Base-by-base conservation (phyloP, 23 red algal genomes). In the Agarophyton chilense region DNA sequence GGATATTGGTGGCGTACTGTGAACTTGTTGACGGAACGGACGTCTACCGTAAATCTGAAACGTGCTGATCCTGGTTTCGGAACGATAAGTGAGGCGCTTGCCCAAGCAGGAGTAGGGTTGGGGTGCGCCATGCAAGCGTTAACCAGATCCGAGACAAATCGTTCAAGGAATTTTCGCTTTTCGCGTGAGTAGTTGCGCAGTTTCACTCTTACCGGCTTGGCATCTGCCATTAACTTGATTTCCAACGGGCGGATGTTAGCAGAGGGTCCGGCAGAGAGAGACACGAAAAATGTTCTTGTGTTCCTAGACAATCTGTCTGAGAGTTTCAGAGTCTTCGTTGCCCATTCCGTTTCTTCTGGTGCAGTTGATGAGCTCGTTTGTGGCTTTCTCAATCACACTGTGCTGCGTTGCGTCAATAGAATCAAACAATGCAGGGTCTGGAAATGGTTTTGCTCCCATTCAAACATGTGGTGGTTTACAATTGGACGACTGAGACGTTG, bases 61-160 rank as follows among this genome's bases (percentile, higher is more conserved):
- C 49, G 45, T 24, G 14, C 41, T 36, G 74, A 49, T 28, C 41
- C 74, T 51, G 74, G 14, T 49, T 79, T 79, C 74, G 41, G 74
- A 24, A 79, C 74, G 29, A 79, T 51, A 42, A 53, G 47, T 49
- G 41, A 39, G 3, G 33, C 21, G 14, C 18, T 26, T 21, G 33
- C 33, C 74, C 74, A 79, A 2, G 74, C 50, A 19, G 38, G 3
- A 2, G 41, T 79, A 51, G 74, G 74, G 74, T 79, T 79, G 2
- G 18, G n/a, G 29, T 79, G 49, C 16, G 49, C 74, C 40, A 79
- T n/a, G 17, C 33, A 4, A 14, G 31, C 25, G 9, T 39, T 28
- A 26, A 53, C 41, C 14, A 9, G 49, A 21, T 55, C 19, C 14
- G 74, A 21, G 74, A 79, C 19, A 9, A 53, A 53, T 19, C 21